Conservation (phyloP, 1,139 yeast species). For the Keqinozyma sinolaborantium region DNA sequence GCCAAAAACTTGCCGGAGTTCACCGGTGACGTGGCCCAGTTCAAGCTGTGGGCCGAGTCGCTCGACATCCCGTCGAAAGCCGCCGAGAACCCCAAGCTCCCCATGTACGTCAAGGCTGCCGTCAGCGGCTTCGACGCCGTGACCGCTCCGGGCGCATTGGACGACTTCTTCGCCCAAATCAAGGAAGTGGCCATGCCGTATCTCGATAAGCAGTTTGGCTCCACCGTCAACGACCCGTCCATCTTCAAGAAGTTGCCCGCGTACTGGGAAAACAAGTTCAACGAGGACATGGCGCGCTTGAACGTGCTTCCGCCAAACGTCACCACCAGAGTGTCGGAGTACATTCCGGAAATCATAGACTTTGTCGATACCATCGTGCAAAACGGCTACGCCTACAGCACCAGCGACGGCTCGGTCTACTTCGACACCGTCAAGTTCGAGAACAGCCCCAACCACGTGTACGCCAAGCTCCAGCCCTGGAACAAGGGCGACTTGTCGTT, state of each 20-base stretch:
- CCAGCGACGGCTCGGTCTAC: slow-evolving; percentile 89
- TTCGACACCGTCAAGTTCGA: slow-evolving; percentile 88
- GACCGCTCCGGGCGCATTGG: slow-evolving; percentile 16
- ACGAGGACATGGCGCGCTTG: slow-evolving; percentile 79
- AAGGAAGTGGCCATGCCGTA: slow-evolving; percentile 74
- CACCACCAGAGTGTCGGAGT: slow-evolving; percentile 95
- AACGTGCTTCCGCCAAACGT: slow-evolving; percentile 83
- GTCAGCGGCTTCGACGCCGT: slow-evolving; percentile 48
- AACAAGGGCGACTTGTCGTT: slow-evolving; percentile 84
- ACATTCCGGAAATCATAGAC: slow-evolving; percentile 83
- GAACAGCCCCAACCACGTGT: slow-evolving; percentile 63
- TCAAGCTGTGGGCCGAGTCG: slow-evolving; percentile 48
- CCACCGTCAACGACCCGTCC: slow-evolving; percentile 76
- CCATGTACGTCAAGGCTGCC: slow-evolving; percentile 78
- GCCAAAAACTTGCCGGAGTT: slow-evolving; percentile 53
- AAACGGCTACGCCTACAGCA: slow-evolving; percentile 82
- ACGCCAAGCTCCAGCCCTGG: slow-evolving; percentile 98
- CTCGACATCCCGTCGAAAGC: slow-evolving; percentile 49
- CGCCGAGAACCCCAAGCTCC: slow-evolving; percentile 68
- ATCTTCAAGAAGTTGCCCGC: slow-evolving; percentile 82
- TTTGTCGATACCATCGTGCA: slow-evolving; percentile 72
- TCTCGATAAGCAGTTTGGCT: slow-evolving; percentile 70
- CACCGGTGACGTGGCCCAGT: slow-evolving; percentile 28
- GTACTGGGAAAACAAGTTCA: slow-evolving; percentile 83
- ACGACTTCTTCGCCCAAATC: slow-evolving; percentile 44